Base-by-base conservation (phyloP, 495 filamentous ascomycete genomes). In the Chaetomium cochliodes region DNA sequence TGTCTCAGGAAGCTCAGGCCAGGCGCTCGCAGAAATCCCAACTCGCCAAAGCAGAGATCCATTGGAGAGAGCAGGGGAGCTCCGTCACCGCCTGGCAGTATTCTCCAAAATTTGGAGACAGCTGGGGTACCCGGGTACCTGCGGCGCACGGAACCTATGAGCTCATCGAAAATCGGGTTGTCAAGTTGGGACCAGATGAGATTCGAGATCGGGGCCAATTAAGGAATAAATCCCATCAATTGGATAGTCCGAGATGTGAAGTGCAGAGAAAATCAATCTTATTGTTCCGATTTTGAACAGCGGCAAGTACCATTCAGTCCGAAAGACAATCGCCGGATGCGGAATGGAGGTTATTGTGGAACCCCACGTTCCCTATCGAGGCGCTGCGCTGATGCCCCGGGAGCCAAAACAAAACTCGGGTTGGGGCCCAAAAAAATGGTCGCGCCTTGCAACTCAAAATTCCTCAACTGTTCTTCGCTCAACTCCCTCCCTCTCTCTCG, bases 31-130 rank as follows among this genome's bases (percentile, higher is more conserved):
- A 37, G 33, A 37, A 12, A 37, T 11, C 33, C 55, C 6, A 49
- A 7, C 49, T 18, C 26, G n/a, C n/a, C n/a, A n/a, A n/a, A n/a
- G 26, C 30, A 18, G 33, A 18, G 13, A 18, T 5, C 13, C 41
- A 30, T 30, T 30, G 28, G 28, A 30, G 6, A 44, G 20, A 53
- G 25, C 25, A 30, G 25, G 25, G 16, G 30, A 28, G 22, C 0
- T 42, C 28, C 39, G 13, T 59, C 52, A 69, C 67, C 67, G 67
- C 67, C 67, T 39, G 67, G 67, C 67, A 69, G 63, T 63, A 65
- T 37, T 37, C 26, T 15, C 8, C 25, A 39, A 23, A 23, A 64
- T 59, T 54, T 46, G 44, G 22, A 39, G 18, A n/a, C 15, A n/a
- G 22, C 25, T 60, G 58, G 61, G 51, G 58, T 63, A 52, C 23